Conservation (phyloP, 2,329 filamentous ascomycete species). For the Beauveria rudraprayagi region DNA sequence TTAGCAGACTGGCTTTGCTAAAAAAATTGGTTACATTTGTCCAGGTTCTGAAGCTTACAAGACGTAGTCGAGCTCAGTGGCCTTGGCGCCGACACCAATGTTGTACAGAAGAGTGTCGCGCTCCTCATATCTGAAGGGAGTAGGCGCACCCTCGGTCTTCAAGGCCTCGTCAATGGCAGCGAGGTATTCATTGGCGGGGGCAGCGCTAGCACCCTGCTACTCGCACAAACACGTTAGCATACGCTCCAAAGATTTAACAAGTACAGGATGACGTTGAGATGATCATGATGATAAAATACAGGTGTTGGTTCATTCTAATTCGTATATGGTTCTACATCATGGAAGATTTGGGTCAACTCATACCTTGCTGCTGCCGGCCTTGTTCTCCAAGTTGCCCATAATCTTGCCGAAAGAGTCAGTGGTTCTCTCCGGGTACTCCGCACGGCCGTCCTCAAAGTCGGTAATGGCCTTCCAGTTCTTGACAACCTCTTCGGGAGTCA, state of each 20-base stretch:
- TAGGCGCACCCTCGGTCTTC: conserved; percentile 59
- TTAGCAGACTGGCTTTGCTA: background rate
- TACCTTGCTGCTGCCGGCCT: conserved; percentile 50
- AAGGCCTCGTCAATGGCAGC: conserved; percentile 69
- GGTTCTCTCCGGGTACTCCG: conserved; percentile 75
- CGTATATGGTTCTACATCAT: conserved; percentile 5
- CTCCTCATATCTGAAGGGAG: conserved; percentile 76
- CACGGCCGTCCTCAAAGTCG: conserved; percentile 79
- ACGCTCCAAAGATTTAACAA: background rate
- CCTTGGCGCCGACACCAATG: conserved; percentile 85
- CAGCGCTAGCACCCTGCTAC: conserved; percentile 14
- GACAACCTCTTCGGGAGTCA: conserved; percentile 78
- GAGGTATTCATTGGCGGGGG: conserved; percentile 54
- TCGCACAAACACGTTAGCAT: conserved; percentile 20
- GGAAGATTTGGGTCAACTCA: conserved; percentile 30
- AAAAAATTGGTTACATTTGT: background rate
- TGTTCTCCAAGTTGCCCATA: conserved; percentile 79
- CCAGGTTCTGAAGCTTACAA: conserved; percentile 41
- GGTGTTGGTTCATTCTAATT: conserved; percentile 14
- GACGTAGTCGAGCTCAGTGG: conserved; percentile 76
- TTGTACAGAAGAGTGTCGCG: conserved; percentile 93
- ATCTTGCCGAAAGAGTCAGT: conserved; percentile 70
- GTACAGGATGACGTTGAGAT: background rate
- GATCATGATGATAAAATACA: conserved; percentile 4
- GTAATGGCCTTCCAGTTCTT: conserved; percentile 70